These are phyloP conservation scores for Eurotiales sp. DNA, from an alignment of 2,329 filamentous ascomycete genomes.

Conservation along the genomic window DNA sequence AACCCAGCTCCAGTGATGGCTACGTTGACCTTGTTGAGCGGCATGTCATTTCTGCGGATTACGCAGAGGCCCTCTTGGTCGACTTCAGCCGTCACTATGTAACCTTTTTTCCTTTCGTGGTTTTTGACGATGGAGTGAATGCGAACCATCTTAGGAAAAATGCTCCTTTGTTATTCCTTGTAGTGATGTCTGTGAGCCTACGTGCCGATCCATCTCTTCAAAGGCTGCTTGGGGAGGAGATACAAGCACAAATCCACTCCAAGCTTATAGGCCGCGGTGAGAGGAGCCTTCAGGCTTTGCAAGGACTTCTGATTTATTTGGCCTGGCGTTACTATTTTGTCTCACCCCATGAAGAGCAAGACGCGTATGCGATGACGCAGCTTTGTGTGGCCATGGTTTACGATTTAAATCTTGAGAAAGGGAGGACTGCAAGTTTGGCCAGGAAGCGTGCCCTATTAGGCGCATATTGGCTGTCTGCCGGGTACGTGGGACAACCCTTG, in stretches of 20 bases:
- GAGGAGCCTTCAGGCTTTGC: not conserved
- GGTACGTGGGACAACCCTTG: not conserved
- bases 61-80: not conserved
- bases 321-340: not conserved
- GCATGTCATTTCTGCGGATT: not conserved
- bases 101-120: not conserved
- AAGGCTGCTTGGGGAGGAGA: not conserved
- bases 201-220: not conserved
- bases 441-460: not conserved
- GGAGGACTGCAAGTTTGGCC: not conserved
- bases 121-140: not conserved
- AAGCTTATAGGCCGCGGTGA: not conserved
- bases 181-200: not conserved
- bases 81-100: not conserved
- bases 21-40: not conserved
- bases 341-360: not conserved
- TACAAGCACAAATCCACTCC: not conserved
- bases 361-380: not conserved
- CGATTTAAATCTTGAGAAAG: not conserved
- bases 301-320: not conserved
- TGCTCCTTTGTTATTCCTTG: not conserved
- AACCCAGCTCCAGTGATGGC: not conserved
- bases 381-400: not conserved
- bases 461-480: not conserved
- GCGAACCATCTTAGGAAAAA: not conserved